These are phyloP conservation scores for Shiraia sp. DNA, from an alignment of 2,329 filamentous ascomycete genomes.

Conservation along the genomic window DNA sequence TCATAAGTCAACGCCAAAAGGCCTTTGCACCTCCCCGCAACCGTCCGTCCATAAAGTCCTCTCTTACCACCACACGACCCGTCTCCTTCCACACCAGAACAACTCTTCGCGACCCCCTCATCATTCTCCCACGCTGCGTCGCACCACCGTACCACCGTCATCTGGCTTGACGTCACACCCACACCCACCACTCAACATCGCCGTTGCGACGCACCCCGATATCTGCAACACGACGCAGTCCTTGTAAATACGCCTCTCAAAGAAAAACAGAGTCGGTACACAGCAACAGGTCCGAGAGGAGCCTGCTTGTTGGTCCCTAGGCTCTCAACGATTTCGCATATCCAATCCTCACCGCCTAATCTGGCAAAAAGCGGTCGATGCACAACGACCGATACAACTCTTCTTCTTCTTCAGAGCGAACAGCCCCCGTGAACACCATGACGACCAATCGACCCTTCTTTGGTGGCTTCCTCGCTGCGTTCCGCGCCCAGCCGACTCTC, in stretches of 20 bases:
- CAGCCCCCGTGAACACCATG: constrained; percentile 50
- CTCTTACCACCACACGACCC: neutral
- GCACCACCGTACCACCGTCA: too few relatives aligned
- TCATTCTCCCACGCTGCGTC: too few relatives aligned
- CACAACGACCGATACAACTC: constrained; percentile 31
- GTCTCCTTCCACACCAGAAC: neutral
- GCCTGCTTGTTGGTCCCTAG: too few relatives aligned
- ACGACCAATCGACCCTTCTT: constrained; percentile 69
- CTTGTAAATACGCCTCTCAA: too few relatives aligned
- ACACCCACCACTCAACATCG: too few relatives aligned
- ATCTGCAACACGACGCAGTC: too few relatives aligned
- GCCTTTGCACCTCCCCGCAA: constrained; percentile 4
- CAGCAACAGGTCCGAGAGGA: too few relatives aligned
- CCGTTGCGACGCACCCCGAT: too few relatives aligned
- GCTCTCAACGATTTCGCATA: neutral
- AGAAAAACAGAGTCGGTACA: too few relatives aligned
- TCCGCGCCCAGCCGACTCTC: constrained; percentile 65
- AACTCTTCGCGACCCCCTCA: too few relatives aligned
- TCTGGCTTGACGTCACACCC: too few relatives aligned
- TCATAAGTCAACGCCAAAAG: neutral
- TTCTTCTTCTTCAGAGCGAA: constrained; percentile 19
- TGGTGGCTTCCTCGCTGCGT: constrained; percentile 68
- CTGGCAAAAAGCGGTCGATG: constrained; percentile 22
- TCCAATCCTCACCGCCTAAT: neutral
- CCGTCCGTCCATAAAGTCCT: constrained; percentile 2